A percentile compares a stretch with the other conserved stretches of the same genome.
These are phyloP conservation scores for Onygenales sp. DNA, from an alignment of 2,329 filamentous ascomycete species.

Conservation along the genomic window DNA sequence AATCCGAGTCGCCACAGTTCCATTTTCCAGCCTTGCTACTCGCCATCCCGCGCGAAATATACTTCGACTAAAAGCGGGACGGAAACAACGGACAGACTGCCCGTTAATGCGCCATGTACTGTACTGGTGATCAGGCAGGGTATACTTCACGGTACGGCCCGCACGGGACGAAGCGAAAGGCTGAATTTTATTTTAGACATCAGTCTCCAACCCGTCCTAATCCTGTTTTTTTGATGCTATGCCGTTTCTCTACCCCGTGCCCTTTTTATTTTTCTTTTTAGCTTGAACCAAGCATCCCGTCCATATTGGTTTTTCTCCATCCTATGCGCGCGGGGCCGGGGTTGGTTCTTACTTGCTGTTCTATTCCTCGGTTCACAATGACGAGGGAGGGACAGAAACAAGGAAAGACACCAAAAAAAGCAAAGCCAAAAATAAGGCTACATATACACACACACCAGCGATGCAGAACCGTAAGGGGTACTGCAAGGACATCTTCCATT, in stretches of 20 bases:
- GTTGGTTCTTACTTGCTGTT: neutral
- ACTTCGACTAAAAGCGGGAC: too few species aligned
- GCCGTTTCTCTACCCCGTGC: too few species aligned
- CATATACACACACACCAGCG: constrained; percentile 44
- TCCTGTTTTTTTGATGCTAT: too few species aligned
- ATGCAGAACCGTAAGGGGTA: constrained; percentile 59
- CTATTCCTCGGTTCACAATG: neutral
- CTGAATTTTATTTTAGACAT: too few species aligned
- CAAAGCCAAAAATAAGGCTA: neutral
- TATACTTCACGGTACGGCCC: neutral
- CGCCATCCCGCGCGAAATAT: too few species aligned
- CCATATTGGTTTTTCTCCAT: neutral
- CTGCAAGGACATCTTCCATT: constrained; percentile 54
- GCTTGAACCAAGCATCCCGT: neutral
- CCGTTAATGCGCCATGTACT: neutral
- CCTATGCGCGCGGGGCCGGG: neutral
- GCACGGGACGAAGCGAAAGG: neutral
- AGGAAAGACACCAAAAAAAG: neutral
- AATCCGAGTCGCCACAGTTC: too few species aligned
- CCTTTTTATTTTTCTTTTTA: too few species aligned
- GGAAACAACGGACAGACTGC: too few species aligned
- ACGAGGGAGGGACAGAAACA: neutral
- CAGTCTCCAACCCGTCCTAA: too few species aligned
- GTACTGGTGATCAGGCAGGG: neutral
- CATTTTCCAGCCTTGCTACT: too few species aligned